Percentiles rank a stretch among this genome's conserved stretches.
These are phyloP conservation scores for Geotrichum bryndzae DNA, from an alignment of 1,139 yeast species.

Conservation along the genomic window DNA sequence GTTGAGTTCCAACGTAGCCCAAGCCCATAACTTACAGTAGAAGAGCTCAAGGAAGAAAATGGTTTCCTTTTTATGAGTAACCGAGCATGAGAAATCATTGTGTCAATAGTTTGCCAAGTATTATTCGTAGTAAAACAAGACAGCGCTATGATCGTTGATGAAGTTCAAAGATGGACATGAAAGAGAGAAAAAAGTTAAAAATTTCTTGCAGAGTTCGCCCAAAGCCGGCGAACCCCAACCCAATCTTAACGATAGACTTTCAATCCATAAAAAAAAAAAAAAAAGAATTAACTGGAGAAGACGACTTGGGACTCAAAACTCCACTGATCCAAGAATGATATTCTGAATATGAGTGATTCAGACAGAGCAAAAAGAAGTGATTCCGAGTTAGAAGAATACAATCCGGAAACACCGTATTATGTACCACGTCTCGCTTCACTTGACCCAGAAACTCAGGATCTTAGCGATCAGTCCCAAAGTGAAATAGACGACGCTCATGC, in stretches of 20 bases:
- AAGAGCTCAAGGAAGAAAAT: neutral
- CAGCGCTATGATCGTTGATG: neutral
- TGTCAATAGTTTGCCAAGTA: neutral
- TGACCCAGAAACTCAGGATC: neutral
- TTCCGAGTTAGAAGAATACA: neutral
- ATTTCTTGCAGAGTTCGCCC: neutral
- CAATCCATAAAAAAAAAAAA: neutral
- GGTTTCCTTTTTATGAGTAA: neutral
- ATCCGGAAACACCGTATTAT: neutral
- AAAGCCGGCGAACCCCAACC: neutral
- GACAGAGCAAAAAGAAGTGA: neutral
- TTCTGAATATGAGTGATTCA: neutral
- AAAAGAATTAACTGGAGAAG: neutral
- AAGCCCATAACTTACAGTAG: neutral
- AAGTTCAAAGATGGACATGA: neutral
- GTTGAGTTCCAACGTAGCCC: neutral
- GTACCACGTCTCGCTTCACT: neutral
- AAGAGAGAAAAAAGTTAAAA: neutral
- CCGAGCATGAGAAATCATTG: neutral
- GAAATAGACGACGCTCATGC: neutral
- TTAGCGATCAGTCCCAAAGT: neutral
- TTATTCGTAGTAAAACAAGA: neutral
- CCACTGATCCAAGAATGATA: neutral
- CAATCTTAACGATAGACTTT: neutral
- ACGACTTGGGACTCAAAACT: neutral